Evolutionary conservation across 148 eudicot species (phyloP).

Genomic region (Polygonum aviculare): DNA sequence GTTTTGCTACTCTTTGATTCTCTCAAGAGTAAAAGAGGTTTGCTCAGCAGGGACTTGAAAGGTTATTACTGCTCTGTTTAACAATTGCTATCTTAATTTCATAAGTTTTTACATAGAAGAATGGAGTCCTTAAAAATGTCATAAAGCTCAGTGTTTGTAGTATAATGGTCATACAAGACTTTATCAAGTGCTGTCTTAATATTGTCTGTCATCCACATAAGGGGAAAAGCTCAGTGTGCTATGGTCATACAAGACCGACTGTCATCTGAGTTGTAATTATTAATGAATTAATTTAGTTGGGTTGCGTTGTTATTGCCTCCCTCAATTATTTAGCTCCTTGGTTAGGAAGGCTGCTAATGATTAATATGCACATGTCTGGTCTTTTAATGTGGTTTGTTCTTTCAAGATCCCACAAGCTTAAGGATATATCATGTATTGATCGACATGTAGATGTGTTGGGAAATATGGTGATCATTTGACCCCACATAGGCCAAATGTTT

Average conservation of each 20-base stretch:
- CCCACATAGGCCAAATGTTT: no score
- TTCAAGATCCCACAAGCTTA: not conserved
- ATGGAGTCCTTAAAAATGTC: not conserved
- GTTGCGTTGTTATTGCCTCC: not conserved
- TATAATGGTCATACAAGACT: not conserved
- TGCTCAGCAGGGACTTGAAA: not conserved
- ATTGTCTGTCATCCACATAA: no score
- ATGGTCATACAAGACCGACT: not conserved
- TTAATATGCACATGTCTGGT: not conserved
- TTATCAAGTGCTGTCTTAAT: no score
- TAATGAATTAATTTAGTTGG: not conserved
- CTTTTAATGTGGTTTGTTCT: not conserved
- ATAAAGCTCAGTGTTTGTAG: not conserved
- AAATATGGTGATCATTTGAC: no score
- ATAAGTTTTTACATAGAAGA: not conserved
- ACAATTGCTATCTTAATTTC: not conserved
- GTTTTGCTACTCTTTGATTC: not conserved
- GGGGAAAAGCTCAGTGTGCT: no score
- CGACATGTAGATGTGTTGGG: not conserved
- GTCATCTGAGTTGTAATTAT: not conserved
- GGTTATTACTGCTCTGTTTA: not conserved
- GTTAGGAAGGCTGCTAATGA: not conserved
- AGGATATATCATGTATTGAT: not conserved
- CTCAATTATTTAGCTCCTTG: not conserved
- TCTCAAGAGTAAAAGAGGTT: no score